Evolutionary conservation across 441 rosid species (phyloP).

Genomic region (Aquilaria agallochum): DNA sequence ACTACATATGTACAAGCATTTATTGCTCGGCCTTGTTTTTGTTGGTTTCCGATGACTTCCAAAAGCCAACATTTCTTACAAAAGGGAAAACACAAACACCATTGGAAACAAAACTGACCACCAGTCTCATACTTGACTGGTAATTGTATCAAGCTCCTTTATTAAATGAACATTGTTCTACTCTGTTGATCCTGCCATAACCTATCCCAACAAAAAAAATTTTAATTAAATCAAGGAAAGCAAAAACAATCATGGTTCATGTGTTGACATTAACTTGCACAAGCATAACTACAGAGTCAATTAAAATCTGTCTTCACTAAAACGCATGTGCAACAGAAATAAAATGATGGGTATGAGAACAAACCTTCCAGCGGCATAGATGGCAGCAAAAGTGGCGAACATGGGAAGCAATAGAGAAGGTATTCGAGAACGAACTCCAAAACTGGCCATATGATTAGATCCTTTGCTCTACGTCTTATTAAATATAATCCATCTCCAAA

Average conservation of each 20-base stretch:
- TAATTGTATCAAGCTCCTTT: conserved; percentile 61
- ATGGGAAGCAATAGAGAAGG: conserved; percentile 60
- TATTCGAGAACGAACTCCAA: conserved; percentile 35
- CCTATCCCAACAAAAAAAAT: conserved; percentile 27
- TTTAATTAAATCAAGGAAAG: not conserved
- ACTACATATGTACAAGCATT: no score
- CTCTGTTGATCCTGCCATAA: conserved; percentile 81
- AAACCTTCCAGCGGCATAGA: conserved; percentile 88
- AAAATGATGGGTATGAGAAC: conserved; percentile 5
- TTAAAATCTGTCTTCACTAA: conserved; percentile 1
- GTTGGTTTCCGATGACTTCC: not conserved
- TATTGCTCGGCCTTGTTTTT: no score
- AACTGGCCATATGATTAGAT: conserved; percentile 39
- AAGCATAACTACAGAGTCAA: not conserved
- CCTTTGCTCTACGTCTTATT: conserved; percentile 54
- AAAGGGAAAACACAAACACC: not conserved
- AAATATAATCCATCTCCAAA: no score
- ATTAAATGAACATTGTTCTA: conserved; percentile 51
- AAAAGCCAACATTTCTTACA: not conserved
- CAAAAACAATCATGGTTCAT: not conserved
- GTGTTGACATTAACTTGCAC: no score
- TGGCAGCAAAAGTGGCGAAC: conserved; percentile 73
- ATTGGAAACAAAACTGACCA: conserved; percentile 1
- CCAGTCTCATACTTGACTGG: conserved; percentile 42
- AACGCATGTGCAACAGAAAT: not conserved